These are phyloP conservation scores for Ganoderma lucidum DNA, from an alignment of 1,284 basidiomycete species.

Conservation along the genomic window DNA sequence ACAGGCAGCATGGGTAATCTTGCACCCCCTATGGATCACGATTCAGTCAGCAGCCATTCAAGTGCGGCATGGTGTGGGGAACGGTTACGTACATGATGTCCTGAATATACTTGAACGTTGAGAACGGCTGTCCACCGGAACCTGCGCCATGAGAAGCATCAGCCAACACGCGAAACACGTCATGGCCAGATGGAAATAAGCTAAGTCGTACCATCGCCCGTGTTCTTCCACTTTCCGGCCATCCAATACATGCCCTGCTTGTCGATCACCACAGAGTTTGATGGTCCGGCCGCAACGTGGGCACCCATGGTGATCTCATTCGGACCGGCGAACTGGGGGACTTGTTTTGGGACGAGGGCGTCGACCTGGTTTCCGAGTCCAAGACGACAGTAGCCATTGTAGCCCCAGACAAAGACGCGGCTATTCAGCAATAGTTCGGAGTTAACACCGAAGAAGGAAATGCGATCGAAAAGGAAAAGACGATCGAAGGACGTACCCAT, in stretches of 20 bases:
- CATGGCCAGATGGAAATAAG: constrained; percentile 6
- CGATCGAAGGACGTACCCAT: constrained; percentile 57
- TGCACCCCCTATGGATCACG: constrained; percentile 65
- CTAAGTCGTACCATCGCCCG: constrained; percentile 77
- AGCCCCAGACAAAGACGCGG: constrained; percentile 88
- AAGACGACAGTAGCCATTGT: constrained; percentile 83
- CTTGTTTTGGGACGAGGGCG: constrained; percentile 74
- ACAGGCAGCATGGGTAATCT: constrained; percentile 69
- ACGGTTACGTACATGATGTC: constrained; percentile 72
- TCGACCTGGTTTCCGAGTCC: constrained; percentile 89
- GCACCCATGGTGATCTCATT: constrained; percentile 71
- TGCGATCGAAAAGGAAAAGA: not conserved
- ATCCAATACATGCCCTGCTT: constrained; percentile 85
- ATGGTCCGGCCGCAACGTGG: constrained; percentile 81
- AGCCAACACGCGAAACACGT: constrained; percentile 2
- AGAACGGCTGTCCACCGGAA: constrained; percentile 84
- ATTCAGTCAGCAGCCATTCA: constrained; percentile 18
- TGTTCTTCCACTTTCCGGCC: constrained; percentile 93
- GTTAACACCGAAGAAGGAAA: not conserved
- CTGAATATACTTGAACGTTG: constrained; percentile 81
- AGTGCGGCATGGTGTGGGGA: constrained; percentile 8
- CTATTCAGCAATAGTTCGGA: constrained; percentile 3
- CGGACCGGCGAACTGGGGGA: constrained; percentile 85
- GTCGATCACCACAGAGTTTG: constrained; percentile 87
- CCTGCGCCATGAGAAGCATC: constrained; percentile 48